These are phyloP conservation scores for Aciculosporium take DNA, from an alignment of 2,329 filamentous ascomycete species.

Conservation along the genomic window DNA sequence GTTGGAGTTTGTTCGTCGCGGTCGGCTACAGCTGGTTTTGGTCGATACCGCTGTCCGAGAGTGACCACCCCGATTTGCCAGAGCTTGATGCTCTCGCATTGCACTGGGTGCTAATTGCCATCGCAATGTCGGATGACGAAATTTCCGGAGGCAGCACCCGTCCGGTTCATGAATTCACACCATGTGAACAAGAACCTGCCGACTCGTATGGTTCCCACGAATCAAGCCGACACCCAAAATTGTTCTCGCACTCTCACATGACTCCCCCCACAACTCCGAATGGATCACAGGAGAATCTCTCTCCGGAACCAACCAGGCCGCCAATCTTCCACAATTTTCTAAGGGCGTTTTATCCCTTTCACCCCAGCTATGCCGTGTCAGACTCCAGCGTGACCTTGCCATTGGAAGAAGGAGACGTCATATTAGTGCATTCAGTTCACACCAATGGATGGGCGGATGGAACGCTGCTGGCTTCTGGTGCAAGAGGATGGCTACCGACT, in stretches of 20 bases:
- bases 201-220: conserved; percentile 17
- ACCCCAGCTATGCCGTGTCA: conserved; percentile 61
- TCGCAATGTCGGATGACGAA: conserved; percentile 27
- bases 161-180: conserved; percentile 44
- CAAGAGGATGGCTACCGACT: conserved; percentile 87
- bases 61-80: conserved; percentile 2
- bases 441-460: conserved; percentile 98
- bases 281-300: conserved; percentile 46
- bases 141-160: conserved; percentile 42
- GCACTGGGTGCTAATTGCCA: conserved; percentile 14
- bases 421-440: conserved; percentile 90
- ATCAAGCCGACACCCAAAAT: conserved; percentile 21
- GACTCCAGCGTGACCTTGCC: conserved; percentile 80
- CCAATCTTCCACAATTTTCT: conserved; percentile 87
- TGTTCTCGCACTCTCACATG: conserved; percentile 45
- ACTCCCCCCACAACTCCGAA: conserved; percentile 66
- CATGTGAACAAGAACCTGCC: conserved; percentile 24
- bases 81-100: conserved; percentile 17
- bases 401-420: conserved; percentile 78
- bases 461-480: conserved; percentile 71
- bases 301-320: conserved; percentile 28
- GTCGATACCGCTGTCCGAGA: neutral
- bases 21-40: conserved; percentile 7
- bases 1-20: conserved; percentile 3
- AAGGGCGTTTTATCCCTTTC: conserved; percentile 85